phyloP scores from a whole-genome alignment of 1,139 yeast species.

The Geotrichum histeridarum region DNA sequence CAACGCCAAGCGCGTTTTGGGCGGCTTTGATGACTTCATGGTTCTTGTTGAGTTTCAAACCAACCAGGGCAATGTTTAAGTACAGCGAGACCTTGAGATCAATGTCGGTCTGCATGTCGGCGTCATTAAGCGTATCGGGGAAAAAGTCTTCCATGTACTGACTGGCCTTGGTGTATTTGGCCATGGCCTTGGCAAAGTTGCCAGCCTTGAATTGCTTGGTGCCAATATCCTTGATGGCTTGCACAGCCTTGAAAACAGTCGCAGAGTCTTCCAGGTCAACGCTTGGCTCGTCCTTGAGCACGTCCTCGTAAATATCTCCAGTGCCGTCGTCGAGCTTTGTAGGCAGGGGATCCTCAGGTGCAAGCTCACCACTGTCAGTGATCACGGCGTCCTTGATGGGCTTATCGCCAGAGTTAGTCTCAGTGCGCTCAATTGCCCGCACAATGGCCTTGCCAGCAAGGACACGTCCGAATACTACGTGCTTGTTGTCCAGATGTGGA shows the following conservation, averaged over 20 bases:
- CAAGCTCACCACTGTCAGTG: constrained; percentile 73
- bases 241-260: constrained; percentile 62
- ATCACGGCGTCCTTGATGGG: constrained; percentile 66
- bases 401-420: constrained; percentile 50
- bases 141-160: constrained; percentile 64
- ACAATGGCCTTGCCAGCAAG: constrained; percentile 77
- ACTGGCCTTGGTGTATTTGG: constrained; percentile 68
- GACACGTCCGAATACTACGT: constrained; percentile 92
- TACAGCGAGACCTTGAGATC: constrained; percentile 57
- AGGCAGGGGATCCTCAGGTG: constrained; percentile 47
- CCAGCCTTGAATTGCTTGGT: constrained; percentile 64
- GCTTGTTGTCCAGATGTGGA: constrained; percentile 87
- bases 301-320: constrained; percentile 80
- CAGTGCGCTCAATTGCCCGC: constrained; percentile 66
- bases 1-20: constrained; percentile 59
- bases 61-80: constrained; percentile 71
- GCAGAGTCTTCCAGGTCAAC: constrained; percentile 57
- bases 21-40: constrained; percentile 57
- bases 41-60: constrained; percentile 58
- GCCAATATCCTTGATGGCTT: constrained; percentile 70
- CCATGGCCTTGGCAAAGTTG: constrained; percentile 43
- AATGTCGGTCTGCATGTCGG: constrained; percentile 39
- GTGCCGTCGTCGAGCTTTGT: constrained; percentile 58
- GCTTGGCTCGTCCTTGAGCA: constrained; percentile 64
- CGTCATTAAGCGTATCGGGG: constrained; percentile 49